Evolutionary conservation across 768 basidiomycete species (phyloP).

Genomic region (Postia placenta): DNA sequence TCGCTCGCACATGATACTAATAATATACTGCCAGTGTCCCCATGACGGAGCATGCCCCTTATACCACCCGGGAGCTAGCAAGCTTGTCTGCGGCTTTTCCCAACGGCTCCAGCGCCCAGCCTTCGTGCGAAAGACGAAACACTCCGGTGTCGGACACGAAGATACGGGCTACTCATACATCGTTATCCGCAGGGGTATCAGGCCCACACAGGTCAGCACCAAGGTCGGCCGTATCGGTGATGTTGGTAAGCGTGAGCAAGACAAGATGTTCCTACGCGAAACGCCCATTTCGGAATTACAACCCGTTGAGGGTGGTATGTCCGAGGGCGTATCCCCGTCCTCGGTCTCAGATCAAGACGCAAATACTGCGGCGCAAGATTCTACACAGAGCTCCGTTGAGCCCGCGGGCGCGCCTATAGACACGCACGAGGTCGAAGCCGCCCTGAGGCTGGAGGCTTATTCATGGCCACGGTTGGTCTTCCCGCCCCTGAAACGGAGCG

Average conservation of each 20-base stretch:
- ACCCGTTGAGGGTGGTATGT: constrained; percentile 14
- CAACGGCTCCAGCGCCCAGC: constrained; percentile 84
- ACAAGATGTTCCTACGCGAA: constrained; percentile 24
- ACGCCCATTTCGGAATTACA: constrained; percentile 16
- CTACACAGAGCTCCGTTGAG: not conserved
- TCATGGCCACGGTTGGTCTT: constrained; percentile 89
- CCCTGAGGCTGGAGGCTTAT: constrained; percentile 70
- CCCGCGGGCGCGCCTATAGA: not conserved
- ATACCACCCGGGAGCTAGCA: constrained; percentile 43
- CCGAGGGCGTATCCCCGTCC: not conserved
- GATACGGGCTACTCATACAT: constrained; percentile 88
- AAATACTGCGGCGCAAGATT: not conserved
- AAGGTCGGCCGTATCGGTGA: constrained; percentile 47
- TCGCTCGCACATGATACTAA: constrained; percentile 1
- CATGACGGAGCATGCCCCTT: constrained; percentile 87
- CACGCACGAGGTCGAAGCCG: constrained; percentile 1
- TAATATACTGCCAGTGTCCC: constrained; percentile 57
- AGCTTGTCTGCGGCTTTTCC: constrained; percentile 72
- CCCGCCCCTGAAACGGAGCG: constrained; percentile 86
- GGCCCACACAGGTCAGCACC: constrained; percentile 40
- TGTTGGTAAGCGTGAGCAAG: constrained; percentile 41
- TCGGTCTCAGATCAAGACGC: not conserved
- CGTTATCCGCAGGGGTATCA: constrained; percentile 71
- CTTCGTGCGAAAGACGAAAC: constrained; percentile 85
- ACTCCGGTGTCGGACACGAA: constrained; percentile 79